A percentile compares a stretch with the other conserved stretches of the same genome.
phyloP scores from a whole-genome alignment of 2,329 filamentous ascomycete genomes.

The Phyllosticta citrichinensis region DNA sequence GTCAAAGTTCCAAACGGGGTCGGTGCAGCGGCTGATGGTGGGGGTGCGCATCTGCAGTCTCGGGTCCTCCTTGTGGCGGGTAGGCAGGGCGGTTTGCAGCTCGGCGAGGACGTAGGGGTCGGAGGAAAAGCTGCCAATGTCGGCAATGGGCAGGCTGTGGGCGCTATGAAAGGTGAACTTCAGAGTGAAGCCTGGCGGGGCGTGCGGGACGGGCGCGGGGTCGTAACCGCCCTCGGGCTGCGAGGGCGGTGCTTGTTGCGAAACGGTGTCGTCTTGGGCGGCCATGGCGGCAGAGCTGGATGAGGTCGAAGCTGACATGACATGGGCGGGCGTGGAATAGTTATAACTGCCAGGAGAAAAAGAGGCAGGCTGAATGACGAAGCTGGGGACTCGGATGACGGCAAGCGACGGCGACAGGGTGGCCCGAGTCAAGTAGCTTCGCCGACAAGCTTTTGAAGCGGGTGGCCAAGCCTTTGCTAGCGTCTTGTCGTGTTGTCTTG shows the following conservation, averaged over 20 bases:
- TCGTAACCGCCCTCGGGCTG: constrained; percentile 70
- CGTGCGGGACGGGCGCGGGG: constrained; percentile 62
- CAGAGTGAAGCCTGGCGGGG: constrained; percentile 70
- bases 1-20: constrained; percentile 72
- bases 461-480: background rate
- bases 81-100: constrained; percentile 59
- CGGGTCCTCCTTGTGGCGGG: constrained; percentile 78
- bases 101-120: constrained; percentile 77
- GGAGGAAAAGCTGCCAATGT: constrained; percentile 65
- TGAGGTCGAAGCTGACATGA: background rate
- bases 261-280: background rate
- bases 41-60: constrained; percentile 62
- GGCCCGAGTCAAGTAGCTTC: background rate
- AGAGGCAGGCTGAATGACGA: background rate
- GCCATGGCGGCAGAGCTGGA: background rate
- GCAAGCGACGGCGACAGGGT: background rate
- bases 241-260: background rate
- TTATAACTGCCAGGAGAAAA: background rate
- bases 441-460: background rate
- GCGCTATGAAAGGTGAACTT: constrained; percentile 78
- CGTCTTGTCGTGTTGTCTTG: background rate
- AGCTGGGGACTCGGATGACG: background rate
- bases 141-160: constrained; percentile 69
- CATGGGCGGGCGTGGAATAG: background rate
- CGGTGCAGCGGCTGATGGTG: constrained; percentile 60